phyloP scores from a whole-genome alignment of 2,329 filamentous ascomycete species.

The Calonectria pteridis region DNA sequence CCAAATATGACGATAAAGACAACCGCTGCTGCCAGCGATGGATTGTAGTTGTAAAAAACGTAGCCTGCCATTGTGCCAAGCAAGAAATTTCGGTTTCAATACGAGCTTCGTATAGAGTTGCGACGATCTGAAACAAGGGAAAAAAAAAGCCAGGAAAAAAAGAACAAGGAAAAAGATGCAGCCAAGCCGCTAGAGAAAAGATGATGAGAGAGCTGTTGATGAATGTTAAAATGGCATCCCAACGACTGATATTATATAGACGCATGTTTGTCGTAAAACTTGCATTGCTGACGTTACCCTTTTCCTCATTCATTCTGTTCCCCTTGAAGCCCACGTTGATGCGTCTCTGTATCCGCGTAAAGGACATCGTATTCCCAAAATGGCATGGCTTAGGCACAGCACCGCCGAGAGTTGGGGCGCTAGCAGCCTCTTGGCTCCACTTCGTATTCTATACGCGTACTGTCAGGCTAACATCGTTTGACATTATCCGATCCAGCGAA shows the following conservation, averaged over 20 bases:
- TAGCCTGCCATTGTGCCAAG: slow-evolving; percentile 32
- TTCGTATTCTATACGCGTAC: slow-evolving; percentile 13
- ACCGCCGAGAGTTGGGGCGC: neutral
- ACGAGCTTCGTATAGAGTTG: neutral
- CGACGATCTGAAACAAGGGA: neutral
- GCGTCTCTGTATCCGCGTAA: slow-evolving; percentile 16
- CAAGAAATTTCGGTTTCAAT: neutral
- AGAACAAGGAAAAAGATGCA: neutral
- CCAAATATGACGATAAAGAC: slow-evolving; percentile 57
- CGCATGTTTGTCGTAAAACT: neutral
- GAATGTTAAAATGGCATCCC: neutral
- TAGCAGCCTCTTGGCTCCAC: neutral
- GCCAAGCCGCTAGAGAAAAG: neutral
- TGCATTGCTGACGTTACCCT: slow-evolving; percentile 2
- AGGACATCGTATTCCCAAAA: neutral
- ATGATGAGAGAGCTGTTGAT: neutral
- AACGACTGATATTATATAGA: slow-evolving; percentile 13
- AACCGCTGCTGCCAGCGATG: slow-evolving; percentile 57
- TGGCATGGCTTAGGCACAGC: neutral
- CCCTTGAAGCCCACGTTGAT: neutral
- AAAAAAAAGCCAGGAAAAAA: neutral
- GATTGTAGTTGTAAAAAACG: slow-evolving; percentile 61
- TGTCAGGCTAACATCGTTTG: neutral
- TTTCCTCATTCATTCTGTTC: neutral
- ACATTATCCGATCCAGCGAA: slow-evolving; percentile 10